Conservation (phyloP, 148 eudicot genomes). For the Gaultheria prostrata region DNA sequence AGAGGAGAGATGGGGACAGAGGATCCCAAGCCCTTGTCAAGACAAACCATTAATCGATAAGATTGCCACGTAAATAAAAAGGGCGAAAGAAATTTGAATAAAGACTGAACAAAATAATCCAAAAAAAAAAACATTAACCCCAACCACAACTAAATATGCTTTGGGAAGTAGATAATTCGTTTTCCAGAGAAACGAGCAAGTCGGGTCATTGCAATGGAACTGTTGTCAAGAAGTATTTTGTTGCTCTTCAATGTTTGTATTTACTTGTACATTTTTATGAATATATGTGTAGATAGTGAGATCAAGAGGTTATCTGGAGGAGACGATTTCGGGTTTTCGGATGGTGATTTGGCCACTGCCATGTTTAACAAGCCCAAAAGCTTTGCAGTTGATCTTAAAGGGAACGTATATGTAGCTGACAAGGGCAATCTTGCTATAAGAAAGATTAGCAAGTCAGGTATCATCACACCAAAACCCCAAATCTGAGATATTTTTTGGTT, state of each 20-base stretch:
- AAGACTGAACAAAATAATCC: no score
- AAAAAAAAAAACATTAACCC: no score
- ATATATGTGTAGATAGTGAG: conserved; percentile 39
- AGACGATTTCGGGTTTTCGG: conserved; percentile 38
- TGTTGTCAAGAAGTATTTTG: background rate
- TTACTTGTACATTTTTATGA: background rate
- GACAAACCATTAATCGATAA: no score
- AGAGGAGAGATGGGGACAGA: no score
- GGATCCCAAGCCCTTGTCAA: no score
- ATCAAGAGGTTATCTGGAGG: conserved; percentile 55
- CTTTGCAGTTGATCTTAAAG: conserved; percentile 68
- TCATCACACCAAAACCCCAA: background rate
- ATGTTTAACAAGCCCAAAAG: conserved; percentile 56
- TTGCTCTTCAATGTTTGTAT: background rate
- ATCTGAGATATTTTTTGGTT: background rate
- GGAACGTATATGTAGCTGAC: conserved; percentile 74
- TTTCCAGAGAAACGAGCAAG: background rate
- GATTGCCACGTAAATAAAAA: no score
- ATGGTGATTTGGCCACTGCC: conserved; percentile 57
- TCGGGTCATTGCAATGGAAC: background rate
- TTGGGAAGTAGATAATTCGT: background rate
- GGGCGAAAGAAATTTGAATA: no score
- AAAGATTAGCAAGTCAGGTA: conserved; percentile 71
- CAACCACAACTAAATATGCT: background rate
- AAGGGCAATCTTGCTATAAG: conserved; percentile 47